These are phyloP conservation scores for Boletus sp. DNA, from an alignment of 768 basidiomycete genomes.

Conservation along the genomic window DNA sequence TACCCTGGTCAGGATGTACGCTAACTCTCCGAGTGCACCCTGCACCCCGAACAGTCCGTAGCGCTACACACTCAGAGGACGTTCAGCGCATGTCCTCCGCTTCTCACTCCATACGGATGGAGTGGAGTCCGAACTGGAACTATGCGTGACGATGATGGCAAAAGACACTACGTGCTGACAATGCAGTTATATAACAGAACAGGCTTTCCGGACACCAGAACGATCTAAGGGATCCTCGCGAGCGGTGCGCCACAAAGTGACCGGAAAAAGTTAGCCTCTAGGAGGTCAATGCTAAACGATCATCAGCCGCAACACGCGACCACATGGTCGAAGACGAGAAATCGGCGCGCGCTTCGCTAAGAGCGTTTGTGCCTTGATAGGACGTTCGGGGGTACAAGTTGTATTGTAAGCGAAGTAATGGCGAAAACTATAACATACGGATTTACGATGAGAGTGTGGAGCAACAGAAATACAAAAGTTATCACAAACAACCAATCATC, in stretches of 20 bases:
- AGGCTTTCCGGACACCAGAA: neutral
- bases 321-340: neutral
- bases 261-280: neutral
- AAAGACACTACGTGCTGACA: too few species aligned
- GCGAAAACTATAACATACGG: slow-evolving; percentile 3
- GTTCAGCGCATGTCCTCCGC: too few species aligned
- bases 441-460: slow-evolving; percentile 3
- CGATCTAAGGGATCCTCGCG: neutral
- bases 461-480: neutral
- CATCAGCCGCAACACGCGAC: neutral
- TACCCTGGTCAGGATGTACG: too few species aligned
- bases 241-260: neutral
- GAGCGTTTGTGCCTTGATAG: neutral
- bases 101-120: too few species aligned
- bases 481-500: slow-evolving; percentile 15
- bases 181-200: neutral
- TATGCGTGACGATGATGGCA: too few species aligned
- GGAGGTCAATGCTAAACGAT: neutral
- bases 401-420: neutral
- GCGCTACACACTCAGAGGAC: too few species aligned
- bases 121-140: too few species aligned
- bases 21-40: too few species aligned
- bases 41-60: too few species aligned
- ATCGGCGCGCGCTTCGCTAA: too few species aligned
- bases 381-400: neutral